These are phyloP conservation scores for Fusarium verticillioides DNA, from an alignment of 2,329 filamentous ascomycete species.

Conservation along the genomic window DNA sequence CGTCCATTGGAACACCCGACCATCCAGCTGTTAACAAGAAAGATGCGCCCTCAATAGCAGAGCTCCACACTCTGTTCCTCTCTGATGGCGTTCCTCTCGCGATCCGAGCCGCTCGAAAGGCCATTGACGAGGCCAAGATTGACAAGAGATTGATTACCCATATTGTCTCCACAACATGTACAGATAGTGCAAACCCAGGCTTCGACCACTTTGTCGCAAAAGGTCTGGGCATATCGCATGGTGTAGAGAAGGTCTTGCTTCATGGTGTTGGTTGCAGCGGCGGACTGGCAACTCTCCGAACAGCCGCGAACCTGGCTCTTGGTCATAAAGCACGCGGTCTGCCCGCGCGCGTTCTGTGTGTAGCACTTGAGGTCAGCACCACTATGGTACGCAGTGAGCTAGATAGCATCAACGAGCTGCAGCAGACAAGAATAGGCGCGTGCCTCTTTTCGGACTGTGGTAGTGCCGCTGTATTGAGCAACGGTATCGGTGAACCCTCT, in stretches of 20 bases:
- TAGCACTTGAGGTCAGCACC: slow-evolving; percentile 72
- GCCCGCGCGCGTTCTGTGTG: slow-evolving; percentile 71
- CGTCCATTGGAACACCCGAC: slow-evolving; percentile 69
- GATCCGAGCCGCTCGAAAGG: slow-evolving; percentile 64
- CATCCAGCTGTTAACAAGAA: slow-evolving; percentile 70
- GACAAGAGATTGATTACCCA: slow-evolving; percentile 69
- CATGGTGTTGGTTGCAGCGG: slow-evolving; percentile 75
- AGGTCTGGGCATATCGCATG: slow-evolving; percentile 64
- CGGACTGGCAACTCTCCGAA: slow-evolving; percentile 70
- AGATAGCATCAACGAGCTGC: slow-evolving; percentile 67
- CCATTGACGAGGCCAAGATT: slow-evolving; percentile 64
- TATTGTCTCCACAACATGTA: slow-evolving; percentile 75
- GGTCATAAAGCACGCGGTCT: slow-evolving; percentile 68
- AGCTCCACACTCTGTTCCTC: slow-evolving; percentile 66
- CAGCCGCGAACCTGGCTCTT: slow-evolving; percentile 73
- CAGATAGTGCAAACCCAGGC: slow-evolving; percentile 75
- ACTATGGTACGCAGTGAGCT: slow-evolving; percentile 72
- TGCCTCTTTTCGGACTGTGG: slow-evolving; percentile 77
- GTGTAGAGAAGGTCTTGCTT: slow-evolving; percentile 72
- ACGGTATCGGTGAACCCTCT: slow-evolving; percentile 63
- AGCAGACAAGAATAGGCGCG: slow-evolving; percentile 72
- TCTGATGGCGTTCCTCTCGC: slow-evolving; percentile 68
- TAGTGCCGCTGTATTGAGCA: slow-evolving; percentile 73
- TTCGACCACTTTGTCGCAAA: slow-evolving; percentile 74
- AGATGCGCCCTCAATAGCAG: slow-evolving; percentile 61